Conservation (phyloP, 2,329 filamentous ascomycete genomes). For the Ophiosphaerella herpotricha region DNA sequence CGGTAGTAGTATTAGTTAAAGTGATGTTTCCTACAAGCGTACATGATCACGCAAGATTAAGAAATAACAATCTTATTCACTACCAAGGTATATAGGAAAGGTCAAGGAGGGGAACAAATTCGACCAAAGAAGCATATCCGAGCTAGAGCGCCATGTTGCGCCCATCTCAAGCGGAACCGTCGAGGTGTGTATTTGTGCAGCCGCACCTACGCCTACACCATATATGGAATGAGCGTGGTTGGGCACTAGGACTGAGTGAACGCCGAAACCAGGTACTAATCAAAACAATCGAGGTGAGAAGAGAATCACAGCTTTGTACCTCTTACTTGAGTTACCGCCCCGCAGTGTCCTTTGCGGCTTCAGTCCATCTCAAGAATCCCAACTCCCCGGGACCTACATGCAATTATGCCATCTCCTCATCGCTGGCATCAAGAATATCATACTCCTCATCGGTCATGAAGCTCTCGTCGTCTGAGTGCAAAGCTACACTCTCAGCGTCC, state of each 20-base stretch:
- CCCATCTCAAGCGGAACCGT: constrained; percentile 3
- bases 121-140: not conserved
- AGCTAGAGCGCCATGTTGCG: constrained; percentile 1
- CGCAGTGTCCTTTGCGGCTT: not conserved
- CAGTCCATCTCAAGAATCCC: not conserved
- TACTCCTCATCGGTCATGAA: constrained; percentile 98
- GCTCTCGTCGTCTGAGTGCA: constrained; percentile 66
- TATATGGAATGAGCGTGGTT: no score
- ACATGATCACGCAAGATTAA: not conserved
- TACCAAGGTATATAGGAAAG: not conserved
- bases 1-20: no score
- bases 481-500: constrained; percentile 63
- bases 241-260: not conserved
- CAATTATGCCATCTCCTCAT: constrained; percentile 66
- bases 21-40: no score
- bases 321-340: not conserved
- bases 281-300: not conserved
- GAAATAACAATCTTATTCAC: constrained; percentile 3
- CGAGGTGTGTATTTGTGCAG: not conserved
- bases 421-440: constrained; percentile 92
- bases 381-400: not conserved
- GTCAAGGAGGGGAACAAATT: not conserved
- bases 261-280: constrained; percentile 1
- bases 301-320: not conserved
- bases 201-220: not conserved